Percentiles rank a stretch among this genome's conserved stretches.
Evolutionary conservation across 441 rosid species (phyloP).

Genomic region (Gossypium schwendimanii): DNA sequence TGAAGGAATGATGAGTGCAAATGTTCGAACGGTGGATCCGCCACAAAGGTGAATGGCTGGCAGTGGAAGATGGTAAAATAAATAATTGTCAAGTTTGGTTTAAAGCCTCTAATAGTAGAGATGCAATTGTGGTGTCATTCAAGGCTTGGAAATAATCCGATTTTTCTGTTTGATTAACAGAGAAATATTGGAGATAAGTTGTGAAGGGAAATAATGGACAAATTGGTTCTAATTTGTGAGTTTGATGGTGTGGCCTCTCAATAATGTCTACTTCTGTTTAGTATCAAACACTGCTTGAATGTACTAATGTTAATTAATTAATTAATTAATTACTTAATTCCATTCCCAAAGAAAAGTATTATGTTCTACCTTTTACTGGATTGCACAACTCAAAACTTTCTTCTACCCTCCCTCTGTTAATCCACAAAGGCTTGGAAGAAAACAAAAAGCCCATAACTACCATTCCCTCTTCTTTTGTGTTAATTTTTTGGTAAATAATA

Average conservation of each 20-base stretch:
- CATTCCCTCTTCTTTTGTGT: too few relatives aligned
- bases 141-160: slow-evolving; percentile 47
- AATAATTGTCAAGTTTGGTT: slow-evolving; percentile 27
- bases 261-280: not conserved
- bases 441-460: too few relatives aligned
- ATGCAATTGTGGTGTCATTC: slow-evolving; percentile 36
- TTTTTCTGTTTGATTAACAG: slow-evolving; percentile 36
- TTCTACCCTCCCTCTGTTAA: too few relatives aligned
- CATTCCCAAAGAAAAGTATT: not conserved
- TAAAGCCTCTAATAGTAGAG: slow-evolving; percentile 23
- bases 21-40: slow-evolving; percentile 79
- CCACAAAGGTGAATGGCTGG: slow-evolving; percentile 60
- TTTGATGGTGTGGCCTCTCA: slow-evolving; percentile 14
- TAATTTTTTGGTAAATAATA: too few relatives aligned
- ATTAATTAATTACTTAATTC: not conserved
- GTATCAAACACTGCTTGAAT: not conserved
- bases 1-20: slow-evolving; percentile 83
- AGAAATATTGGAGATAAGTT: slow-evolving; percentile 22
- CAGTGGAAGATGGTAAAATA: slow-evolving; percentile 15
- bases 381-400: too few relatives aligned
- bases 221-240: slow-evolving; percentile 24
- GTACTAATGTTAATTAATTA: not conserved
- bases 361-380: too few relatives aligned
- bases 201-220: slow-evolving; percentile 35
- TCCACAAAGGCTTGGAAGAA: too few relatives aligned